A percentile compares a stretch with the other conserved stretches of the same genome.
Evolutionary conservation across 331 rosid species (phyloP).

Genomic region (Spiraea crenata): DNA sequence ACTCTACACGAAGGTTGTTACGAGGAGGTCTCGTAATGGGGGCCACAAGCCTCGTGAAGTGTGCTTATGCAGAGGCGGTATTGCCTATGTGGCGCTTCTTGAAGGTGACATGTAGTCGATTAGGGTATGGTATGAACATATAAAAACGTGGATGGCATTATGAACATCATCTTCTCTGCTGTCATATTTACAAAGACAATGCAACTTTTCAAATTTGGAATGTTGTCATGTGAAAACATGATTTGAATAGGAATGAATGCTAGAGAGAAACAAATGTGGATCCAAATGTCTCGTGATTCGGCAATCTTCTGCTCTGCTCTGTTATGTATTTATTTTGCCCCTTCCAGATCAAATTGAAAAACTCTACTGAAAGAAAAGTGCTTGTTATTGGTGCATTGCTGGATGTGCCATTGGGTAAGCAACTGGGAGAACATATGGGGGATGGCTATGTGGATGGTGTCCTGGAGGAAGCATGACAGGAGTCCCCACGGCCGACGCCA

Average conservation of each 20-base stretch:
- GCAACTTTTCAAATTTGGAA: not conserved
- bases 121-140: too few species aligned
- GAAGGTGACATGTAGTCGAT: too few species aligned
- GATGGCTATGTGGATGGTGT: conserved; percentile 62
- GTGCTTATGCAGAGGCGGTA: too few species aligned
- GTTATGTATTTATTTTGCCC: conserved; percentile 3
- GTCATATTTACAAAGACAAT: conserved; percentile 10
- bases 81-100: too few species aligned
- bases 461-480: conserved; percentile 96
- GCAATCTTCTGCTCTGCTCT: conserved; percentile 2
- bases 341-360: conserved; percentile 1
- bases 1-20: too few species aligned
- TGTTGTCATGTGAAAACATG: not conserved
- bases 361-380: conserved; percentile 3
- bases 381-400: conserved; percentile 76
- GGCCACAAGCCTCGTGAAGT: too few species aligned
- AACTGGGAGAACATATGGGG: conserved; percentile 82
- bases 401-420: conserved; percentile 99
- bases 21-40: too few species aligned
- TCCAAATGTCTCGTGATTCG: not conserved
- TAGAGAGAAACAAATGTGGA: conserved; percentile 6
- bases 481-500: conserved; percentile 92
- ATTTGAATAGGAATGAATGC: conserved; percentile 10
- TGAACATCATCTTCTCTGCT: conserved; percentile 11
- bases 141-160: conserved; percentile 3